Evolutionary conservation across 1,284 basidiomycete genomes (phyloP).

Genomic region (Moniliophthora roreri): DNA sequence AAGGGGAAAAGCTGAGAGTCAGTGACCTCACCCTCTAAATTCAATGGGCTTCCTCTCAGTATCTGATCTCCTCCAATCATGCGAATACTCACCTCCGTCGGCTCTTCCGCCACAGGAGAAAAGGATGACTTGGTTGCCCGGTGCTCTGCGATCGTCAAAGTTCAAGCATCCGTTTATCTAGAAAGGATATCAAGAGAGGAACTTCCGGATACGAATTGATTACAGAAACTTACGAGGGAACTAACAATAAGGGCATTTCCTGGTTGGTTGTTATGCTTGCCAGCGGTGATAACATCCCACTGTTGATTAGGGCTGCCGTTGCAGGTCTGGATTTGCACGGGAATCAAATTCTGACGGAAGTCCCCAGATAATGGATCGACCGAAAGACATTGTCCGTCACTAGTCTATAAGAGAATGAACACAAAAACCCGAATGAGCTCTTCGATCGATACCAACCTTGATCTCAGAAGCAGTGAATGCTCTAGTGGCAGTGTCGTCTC

Average conservation of each 20-base stretch:
- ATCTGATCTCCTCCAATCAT: background rate
- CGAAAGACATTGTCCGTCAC: constrained; percentile 18
- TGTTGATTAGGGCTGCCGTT: constrained; percentile 20
- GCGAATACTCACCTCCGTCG: constrained; percentile 18
- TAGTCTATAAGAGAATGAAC: constrained; percentile 10
- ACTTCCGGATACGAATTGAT: background rate
- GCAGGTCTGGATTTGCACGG: constrained; percentile 17
- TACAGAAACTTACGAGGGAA: constrained; percentile 13
- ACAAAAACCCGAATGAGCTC: background rate
- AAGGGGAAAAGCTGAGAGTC: constrained; percentile 26
- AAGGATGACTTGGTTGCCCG: constrained; percentile 22
- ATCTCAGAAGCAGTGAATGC: constrained; percentile 16
- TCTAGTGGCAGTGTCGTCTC: constrained; percentile 19
- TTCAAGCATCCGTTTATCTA: constrained; percentile 20
- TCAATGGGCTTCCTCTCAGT: background rate
- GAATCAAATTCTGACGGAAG: constrained; percentile 24
- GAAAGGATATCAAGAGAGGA: background rate
- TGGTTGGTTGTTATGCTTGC: constrained; percentile 15
- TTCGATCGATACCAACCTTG: constrained; percentile 8
- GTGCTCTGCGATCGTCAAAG: constrained; percentile 23
- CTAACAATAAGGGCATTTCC: constrained; percentile 18
- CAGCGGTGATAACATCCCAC: constrained; percentile 21
- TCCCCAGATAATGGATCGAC: constrained; percentile 21
- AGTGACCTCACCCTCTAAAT: constrained; percentile 19
- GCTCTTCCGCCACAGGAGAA: constrained; percentile 27